Base-by-base conservation (phyloP, 306 rosid species). In the Sicyos edulis region DNA sequence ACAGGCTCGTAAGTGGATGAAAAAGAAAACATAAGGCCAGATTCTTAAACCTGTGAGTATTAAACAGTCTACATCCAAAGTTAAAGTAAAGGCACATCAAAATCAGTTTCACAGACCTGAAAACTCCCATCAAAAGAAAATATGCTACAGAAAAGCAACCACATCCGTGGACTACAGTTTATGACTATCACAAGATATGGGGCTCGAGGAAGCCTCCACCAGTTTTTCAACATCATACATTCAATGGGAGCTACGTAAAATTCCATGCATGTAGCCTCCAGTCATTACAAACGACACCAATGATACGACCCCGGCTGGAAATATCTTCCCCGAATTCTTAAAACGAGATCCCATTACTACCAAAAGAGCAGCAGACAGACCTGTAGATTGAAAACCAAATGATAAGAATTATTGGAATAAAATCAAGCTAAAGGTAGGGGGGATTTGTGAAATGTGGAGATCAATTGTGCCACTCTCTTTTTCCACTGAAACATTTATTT, bases 261-360 rank as follows among this genome's bases (percentile, higher is more conserved):
- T 89, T 81, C 99, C 99, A 80, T 95, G 99, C 63, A 95, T 69
- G 88, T 91, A 95, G 77, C 99, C 97, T 56, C 92, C 97, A 0
- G 97, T 85, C 99, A 95, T 95, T 74, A 89, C 44, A 59, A 95
- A 80, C 0, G 99, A 95, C 66, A 91, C 88, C 32, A 95, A 84
- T n/a, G 99, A 87, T 26, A 95, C 95, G 49, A 91, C 89, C 9
- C 99, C 99, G 5, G 99, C 99, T 7, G 99, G 99, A 83, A 95
- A 89, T 22, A 95, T 76, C 88, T 95, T 95, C 75, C 99, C 92
- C 9, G 99, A 95, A 51, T 82, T 87, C 89, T 83, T 91, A 76
- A 86, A 95, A 44, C 99, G 99, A 74, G 95, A 81, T 61, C 99
- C 99, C 99, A 95, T 95, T 80, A 89, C 95, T 40, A 60, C 89